These are phyloP conservation scores for Anisodus tanguticus DNA, from an alignment of 257 asterid genomes.

Conservation along the genomic window DNA sequence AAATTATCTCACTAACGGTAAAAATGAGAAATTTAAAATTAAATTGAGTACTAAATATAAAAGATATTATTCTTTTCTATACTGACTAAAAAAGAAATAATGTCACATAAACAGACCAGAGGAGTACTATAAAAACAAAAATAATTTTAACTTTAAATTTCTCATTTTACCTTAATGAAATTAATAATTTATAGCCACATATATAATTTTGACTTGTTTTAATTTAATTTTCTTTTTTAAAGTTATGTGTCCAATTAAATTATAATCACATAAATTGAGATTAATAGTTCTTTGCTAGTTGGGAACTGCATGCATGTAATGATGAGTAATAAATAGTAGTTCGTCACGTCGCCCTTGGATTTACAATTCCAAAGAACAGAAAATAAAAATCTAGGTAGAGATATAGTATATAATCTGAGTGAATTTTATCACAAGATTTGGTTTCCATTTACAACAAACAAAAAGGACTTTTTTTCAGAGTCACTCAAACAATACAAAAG, in stretches of 20 bases:
- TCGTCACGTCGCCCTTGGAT: constrained; percentile 34
- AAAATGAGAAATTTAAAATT: no score
- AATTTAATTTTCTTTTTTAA: no score
- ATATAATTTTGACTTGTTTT: no score
- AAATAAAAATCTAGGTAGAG: neutral
- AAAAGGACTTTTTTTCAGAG: constrained; percentile 41
- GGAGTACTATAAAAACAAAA: no score
- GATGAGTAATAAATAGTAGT: constrained; percentile 35
- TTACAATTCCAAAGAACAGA: constrained; percentile 41
- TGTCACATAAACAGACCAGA: no score
- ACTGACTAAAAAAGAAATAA: no score
- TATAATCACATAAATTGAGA: neutral
- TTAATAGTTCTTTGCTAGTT: neutral
- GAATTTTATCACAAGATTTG: constrained; percentile 43
- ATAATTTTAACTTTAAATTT: no score
- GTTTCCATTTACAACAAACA: constrained; percentile 48
- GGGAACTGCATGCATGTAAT: constrained; percentile 35
- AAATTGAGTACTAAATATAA: no score
- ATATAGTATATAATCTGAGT: constrained; percentile 35
- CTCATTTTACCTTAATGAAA: no score
- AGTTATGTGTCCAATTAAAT: no score
- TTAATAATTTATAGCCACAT: neutral
- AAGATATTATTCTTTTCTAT: no score
- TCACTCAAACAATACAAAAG: constrained; percentile 59
- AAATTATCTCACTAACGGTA: no score